These are phyloP conservation scores for Aspergillus sp. DNA, from an alignment of 2,329 filamentous ascomycete genomes.

Conservation along the genomic window DNA sequence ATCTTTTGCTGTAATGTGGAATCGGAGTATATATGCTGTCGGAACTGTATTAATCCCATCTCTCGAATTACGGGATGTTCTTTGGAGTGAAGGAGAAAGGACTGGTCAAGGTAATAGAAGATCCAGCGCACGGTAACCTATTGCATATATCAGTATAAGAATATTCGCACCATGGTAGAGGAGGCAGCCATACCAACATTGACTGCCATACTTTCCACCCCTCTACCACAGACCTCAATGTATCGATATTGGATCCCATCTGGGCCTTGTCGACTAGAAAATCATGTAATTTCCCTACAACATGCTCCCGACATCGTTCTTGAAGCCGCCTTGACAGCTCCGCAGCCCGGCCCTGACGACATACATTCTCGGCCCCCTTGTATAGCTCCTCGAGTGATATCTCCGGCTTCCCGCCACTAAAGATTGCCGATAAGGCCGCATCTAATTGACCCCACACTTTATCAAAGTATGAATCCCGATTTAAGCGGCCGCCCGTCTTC, in stretches of 20 bases:
- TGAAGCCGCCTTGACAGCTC: slow-evolving; percentile 67
- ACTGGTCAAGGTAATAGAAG: slow-evolving; percentile 91
- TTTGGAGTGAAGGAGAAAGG: slow-evolving; percentile 75
- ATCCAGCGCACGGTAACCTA: slow-evolving; percentile 78
- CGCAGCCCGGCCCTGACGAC: slow-evolving; percentile 71
- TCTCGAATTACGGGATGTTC: slow-evolving; percentile 73
- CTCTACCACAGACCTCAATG: slow-evolving; percentile 59
- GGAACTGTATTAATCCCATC: slow-evolving; percentile 75
- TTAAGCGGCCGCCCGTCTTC: slow-evolving; percentile 61
- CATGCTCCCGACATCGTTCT: slow-evolving; percentile 64
- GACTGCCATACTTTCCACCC: slow-evolving; percentile 77
- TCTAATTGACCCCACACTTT: slow-evolving; percentile 74
- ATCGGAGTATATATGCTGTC: slow-evolving; percentile 59
- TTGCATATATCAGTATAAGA: background rate
- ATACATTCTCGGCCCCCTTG: slow-evolving; percentile 86
- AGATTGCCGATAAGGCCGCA: slow-evolving; percentile 70
- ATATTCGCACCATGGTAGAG: background rate
- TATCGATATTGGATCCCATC: slow-evolving; percentile 60
- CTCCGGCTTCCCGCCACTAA: slow-evolving; percentile 62
- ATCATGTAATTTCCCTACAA: slow-evolving; percentile 55
- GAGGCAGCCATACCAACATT: slow-evolving; percentile 62
- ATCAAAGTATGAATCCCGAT: slow-evolving; percentile 75
- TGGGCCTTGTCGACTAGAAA: slow-evolving; percentile 57
- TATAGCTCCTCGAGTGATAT: slow-evolving; percentile 87
- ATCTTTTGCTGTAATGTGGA: slow-evolving; percentile 53